Evolutionary conservation across 805 yeast genomes (phyloP).

Genomic region (Spathaspora arborariae): DNA sequence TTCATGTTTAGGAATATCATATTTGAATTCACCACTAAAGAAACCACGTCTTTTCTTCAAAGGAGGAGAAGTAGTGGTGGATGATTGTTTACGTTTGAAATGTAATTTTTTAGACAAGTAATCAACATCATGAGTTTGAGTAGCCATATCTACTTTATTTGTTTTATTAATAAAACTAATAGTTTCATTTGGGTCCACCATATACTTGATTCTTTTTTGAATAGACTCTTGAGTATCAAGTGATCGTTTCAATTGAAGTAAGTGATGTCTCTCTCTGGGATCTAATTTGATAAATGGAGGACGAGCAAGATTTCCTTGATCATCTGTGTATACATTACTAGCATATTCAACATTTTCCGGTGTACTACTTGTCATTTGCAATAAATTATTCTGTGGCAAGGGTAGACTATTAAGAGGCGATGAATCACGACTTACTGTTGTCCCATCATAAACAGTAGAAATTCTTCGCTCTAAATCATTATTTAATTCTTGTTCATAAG

Average conservation of each 20-base stretch:
- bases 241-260: slow-evolving; percentile 36
- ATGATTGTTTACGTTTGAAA: slow-evolving; percentile 14
- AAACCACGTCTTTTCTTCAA: slow-evolving; percentile 20
- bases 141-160: slow-evolving; percentile 36
- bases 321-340: slow-evolving; percentile 34
- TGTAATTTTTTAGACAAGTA: slow-evolving; percentile 26
- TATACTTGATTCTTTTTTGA: slow-evolving; percentile 32
- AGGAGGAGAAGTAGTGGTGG: slow-evolving; percentile 9
- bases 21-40: slow-evolving; percentile 34
- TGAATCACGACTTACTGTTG: not conserved
- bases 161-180: slow-evolving; percentile 3
- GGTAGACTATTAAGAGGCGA: slow-evolving; percentile 2
- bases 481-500: slow-evolving; percentile 15
- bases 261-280: slow-evolving; percentile 40
- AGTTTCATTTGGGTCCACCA: slow-evolving; percentile 40
- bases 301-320: slow-evolving; percentile 34
- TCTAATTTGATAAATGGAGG: slow-evolving; percentile 44
- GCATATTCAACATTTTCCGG: slow-evolving; percentile 15
- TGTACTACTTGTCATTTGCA: not conserved
- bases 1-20: slow-evolving; percentile 21
- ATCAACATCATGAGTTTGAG: slow-evolving; percentile 36
- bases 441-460: not conserved
- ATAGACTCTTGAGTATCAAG: slow-evolving; percentile 33
- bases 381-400: not conserved
- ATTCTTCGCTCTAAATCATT: slow-evolving; percentile 29